These are phyloP conservation scores for Colletotrichum shisoi DNA, from an alignment of 2,329 filamentous ascomycete genomes.

Conservation along the genomic window DNA sequence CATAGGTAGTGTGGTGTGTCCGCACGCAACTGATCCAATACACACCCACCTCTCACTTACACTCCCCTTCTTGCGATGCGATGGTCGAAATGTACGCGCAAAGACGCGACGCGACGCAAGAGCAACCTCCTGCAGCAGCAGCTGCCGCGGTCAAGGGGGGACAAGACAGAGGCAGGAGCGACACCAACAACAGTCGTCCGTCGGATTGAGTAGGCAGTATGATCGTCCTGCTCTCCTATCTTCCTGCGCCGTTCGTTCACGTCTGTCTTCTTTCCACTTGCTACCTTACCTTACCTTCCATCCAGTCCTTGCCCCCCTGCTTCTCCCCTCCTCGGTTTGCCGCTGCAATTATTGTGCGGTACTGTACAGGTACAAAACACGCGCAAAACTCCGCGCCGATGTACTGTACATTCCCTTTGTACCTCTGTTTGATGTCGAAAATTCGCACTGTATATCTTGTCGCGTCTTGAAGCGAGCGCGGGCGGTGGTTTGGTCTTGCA, in stretches of 20 bases:
- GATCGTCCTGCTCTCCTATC: neutral
- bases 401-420: slow-evolving; percentile 51
- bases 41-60: neutral
- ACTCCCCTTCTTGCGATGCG: neutral
- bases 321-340: slow-evolving; percentile 7
- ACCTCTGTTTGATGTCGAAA: slow-evolving; percentile 38
- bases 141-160: neutral
- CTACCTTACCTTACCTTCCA: slow-evolving; percentile 2
- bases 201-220: slow-evolving; percentile 6
- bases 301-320: slow-evolving; percentile 19
- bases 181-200: neutral
- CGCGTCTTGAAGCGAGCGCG: slow-evolving; percentile 1
- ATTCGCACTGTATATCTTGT: slow-evolving; percentile 51
- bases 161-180: neutral
- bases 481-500: slow-evolving; percentile 12
- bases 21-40: slow-evolving; percentile 27
- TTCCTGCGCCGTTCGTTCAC: neutral
- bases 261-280: neutral
- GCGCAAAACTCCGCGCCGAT: slow-evolving; percentile 47
- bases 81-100: neutral
- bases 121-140: neutral
- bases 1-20: slow-evolving; percentile 11
- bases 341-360: slow-evolving; percentile 44
- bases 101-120: neutral
- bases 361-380: slow-evolving; percentile 52